phyloP scores from a whole-genome alignment of 129 eudicot genomes.

The Chrysanthemum makinoi region DNA sequence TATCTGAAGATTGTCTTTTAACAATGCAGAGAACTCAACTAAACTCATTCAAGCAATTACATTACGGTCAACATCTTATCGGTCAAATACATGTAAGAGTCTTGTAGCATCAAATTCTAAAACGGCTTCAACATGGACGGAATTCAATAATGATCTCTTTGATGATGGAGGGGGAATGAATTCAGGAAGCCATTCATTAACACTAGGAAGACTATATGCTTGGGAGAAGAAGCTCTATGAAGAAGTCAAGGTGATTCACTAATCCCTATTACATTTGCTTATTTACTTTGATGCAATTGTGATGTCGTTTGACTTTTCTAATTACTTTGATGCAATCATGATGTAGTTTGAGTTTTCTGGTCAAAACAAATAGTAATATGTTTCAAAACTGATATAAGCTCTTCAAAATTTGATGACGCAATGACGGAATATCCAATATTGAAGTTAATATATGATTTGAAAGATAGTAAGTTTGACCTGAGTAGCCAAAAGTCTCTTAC shows the following conservation, averaged over 20 bases:
- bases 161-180: conserved; percentile 98
- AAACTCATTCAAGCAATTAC: conserved; percentile 81
- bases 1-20: conserved; percentile 4
- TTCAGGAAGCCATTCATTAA: conserved; percentile 89
- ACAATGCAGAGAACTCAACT: conserved; percentile 76
- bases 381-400: neutral
- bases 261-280: neutral
- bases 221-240: conserved; percentile 98
- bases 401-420: neutral
- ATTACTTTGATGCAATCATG: too few species aligned
- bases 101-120: conserved; percentile 87
- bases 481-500: too few species aligned
- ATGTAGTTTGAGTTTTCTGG: conserved; percentile 1
- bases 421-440: too few species aligned
- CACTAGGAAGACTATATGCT: conserved; percentile 92
- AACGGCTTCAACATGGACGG: conserved; percentile 79
- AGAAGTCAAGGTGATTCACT: conserved; percentile 76
- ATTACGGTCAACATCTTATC: conserved; percentile 64
- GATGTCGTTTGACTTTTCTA: neutral
- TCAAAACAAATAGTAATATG: neutral
- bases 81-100: conserved; percentile 80
- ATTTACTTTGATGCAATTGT: neutral
- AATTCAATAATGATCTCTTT: conserved; percentile 78
- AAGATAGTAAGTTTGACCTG: too few species aligned
- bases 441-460: too few species aligned